Base-by-base conservation (phyloP, 2,329 filamentous ascomycete genomes). In the Pyrenophora tritici-repentis region DNA sequence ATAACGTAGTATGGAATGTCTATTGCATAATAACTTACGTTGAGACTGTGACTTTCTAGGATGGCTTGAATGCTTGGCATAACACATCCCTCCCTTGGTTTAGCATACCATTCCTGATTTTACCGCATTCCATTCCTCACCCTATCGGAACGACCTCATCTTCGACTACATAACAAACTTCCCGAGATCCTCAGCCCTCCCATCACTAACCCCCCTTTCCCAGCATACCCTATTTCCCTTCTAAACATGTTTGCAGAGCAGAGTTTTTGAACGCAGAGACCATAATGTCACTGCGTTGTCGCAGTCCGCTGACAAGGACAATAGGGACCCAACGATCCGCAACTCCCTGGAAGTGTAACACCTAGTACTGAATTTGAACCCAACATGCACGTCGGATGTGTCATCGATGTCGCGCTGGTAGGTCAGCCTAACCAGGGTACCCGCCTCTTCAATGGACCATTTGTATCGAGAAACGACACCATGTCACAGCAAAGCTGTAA, bases 401-500 rank as follows among this genome's bases (percentile, higher is more conserved):
- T 35, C 26, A 18, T 39, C 13, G 41, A 50, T 32, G 17, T 18
- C 12, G n/a, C 13, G 4, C 33, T 5, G 20, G n/a, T 10, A 1
- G 40, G 41, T 7, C 12, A 29, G 14, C 26, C 33, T 14, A 10
- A 12, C 33, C 26, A 29, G 26, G n/a, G 33, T n/a, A 35, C n/a
- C 6, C n/a, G 35, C 17, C 41, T 50, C 18, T 35, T 50, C 29
- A 35, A 44, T 35, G 47, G 47, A 8, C 40, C 47, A n/a, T 10
- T 8, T 18, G 26, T 35, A 26, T 17, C 9, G n/a, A 12, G 35
- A 29, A 39, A 24, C 20, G 16, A 26, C 6, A 17, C 12, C 13
- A 37, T 49, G 6, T 48, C 45, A 13, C 50, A 49, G 12, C 2
- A 42, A 20, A 16, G 24, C n/a, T 50, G 46, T n/a, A 49, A 48